Conservation (phyloP, 306 rosid species). For the Alnus glutinosa region DNA sequence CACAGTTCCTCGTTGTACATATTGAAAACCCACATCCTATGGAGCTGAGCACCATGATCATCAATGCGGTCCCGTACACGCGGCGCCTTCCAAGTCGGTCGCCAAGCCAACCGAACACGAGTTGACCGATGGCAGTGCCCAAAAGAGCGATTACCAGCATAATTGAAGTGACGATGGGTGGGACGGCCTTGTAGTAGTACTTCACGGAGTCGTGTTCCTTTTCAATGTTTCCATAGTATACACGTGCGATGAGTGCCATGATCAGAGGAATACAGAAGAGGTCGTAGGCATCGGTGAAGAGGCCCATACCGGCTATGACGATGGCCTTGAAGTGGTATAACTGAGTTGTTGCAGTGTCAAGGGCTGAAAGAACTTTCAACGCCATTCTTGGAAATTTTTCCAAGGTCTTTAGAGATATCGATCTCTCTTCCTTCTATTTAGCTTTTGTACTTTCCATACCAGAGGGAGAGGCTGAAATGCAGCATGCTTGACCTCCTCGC, state of each 20-base stretch:
- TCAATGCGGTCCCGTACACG: slow-evolving; percentile 55
- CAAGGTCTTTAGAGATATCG: not conserved
- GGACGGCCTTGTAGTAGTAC: not conserved
- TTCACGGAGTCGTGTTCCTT: too few relatives aligned
- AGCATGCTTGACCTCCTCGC: too few relatives aligned
- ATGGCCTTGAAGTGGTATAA: slow-evolving; percentile 80
- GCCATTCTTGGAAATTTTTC: slow-evolving; percentile 20
- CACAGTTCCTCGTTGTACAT: slow-evolving; percentile 43
- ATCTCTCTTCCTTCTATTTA: not conserved
- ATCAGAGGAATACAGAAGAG: slow-evolving; percentile 61
- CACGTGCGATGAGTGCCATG: slow-evolving; percentile 47
- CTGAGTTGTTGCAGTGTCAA: slow-evolving; percentile 69
- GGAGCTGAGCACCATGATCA: slow-evolving; percentile 55
- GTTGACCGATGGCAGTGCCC: slow-evolving; percentile 61
- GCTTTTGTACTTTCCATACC: too few relatives aligned
- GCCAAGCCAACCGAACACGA: slow-evolving; percentile 58
- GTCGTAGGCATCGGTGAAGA: slow-evolving; percentile 76
- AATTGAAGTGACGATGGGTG: slow-evolving; percentile 23
- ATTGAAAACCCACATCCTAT: slow-evolving; percentile 71
- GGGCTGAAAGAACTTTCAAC: slow-evolving; percentile 52
- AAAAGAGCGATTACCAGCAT: slow-evolving; percentile 42
- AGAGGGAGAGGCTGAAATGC: too few relatives aligned
- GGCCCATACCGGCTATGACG: slow-evolving; percentile 78
- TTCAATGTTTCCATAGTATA: slow-evolving; percentile 24
- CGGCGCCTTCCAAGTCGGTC: slow-evolving; percentile 57